Evolutionary conservation across 805 yeast species (phyloP), one percentile per base, ranked within the genome.

Genomic region (Groenewaldozyma tartarivorans): DNA sequence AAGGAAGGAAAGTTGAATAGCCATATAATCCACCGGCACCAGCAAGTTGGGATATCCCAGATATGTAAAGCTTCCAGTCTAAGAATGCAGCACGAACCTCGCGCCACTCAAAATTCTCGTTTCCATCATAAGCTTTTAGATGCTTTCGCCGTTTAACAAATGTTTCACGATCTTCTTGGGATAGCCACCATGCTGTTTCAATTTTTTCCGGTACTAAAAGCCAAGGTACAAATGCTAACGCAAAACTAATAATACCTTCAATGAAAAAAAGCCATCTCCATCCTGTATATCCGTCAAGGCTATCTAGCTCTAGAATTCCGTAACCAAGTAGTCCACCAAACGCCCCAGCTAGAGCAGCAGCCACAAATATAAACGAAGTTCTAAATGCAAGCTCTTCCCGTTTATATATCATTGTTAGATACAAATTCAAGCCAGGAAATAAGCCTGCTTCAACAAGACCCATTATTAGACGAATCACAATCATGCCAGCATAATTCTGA

Each of bases 181-280:
- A n/a, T n/a, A n/a, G n/a, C n/a, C n/a, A n/a, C n/a, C n/a, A n/a
- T n/a, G n/a, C n/a, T n/a, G n/a, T n/a, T n/a, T n/a, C n/a, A n/a
- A n/a, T n/a, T n/a, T n/a, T n/a, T n/a, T n/a, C n/a, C n/a, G n/a
- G n/a, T n/a, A n/a, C n/a, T n/a, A n/a, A n/a, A n/a, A n/a, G n/a
- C n/a, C n/a, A 62, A 70, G n/a, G n/a, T n/a, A 48, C 21, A 63
- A 56, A 46, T 66, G 22, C 26, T n/a, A 27, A 27, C 11, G 55
- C 15, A 55, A 48, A 4, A 53, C 46, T 64, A 11, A 71, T 56
- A 0, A 64, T 56, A 33, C 78, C 75, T 52, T 74, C 79, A 20
- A 74, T 61, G 4, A 73, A 64, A 46, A 62, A 74, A 20, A 74
- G 58, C 61, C 71, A 73, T 50, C 72, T 63, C 74, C 75, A 74